Base-by-base conservation (phyloP, 192 early-diverging fungal genomes). In the Coemansia sp. region DNA sequence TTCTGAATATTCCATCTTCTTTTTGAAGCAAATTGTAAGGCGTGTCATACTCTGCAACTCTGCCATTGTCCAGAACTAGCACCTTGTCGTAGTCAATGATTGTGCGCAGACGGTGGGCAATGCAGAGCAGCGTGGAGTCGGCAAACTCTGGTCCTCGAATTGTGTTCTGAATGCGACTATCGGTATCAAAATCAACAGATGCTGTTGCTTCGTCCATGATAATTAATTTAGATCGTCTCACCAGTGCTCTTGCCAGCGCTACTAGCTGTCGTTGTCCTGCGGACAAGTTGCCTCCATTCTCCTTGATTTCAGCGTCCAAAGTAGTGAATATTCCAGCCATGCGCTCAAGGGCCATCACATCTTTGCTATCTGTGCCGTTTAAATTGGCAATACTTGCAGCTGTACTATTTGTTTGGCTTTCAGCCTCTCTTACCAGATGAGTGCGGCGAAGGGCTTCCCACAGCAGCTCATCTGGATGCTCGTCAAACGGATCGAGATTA, bases 401-500 rank as follows among this genome's bases (percentile, higher is more conserved):
- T 39, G 23, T 26, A 43, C 53, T 63, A 4, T 5, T 7, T 13
- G 5, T 16, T 23, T 56, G 50, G 9, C 3, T 9, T 1, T 45
- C n/a, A 50, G 48, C 47, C 50, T 52, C 79, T 39, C 82, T 75
- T 9, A 88, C 70, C 65, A 98, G 70, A 69, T 91, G 90, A 5
- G 95, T 92, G 13, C 92, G 82, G 41, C 81, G 73, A 26, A 99
- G 84, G 4, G 90, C 88, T 11, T 88, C 85, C 88, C 89, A 94
- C 13, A 97, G 73, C 18, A 86, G 78, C 57, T 84, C 80, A 54
- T 99, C 97, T n/a, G 72, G 79, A 69, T 89, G 88, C 72, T 93
- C 89, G 47, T 74, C 80, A 67, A 95, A 93, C 5, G 94, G 95
- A 72, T 99, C 95, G 19, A 99, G 73, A 75, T 98, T 97, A 57